Evolutionary conservation across 2,329 filamentous ascomycete species (phyloP).

Genomic region (Cladobotryum protrusum): DNA sequence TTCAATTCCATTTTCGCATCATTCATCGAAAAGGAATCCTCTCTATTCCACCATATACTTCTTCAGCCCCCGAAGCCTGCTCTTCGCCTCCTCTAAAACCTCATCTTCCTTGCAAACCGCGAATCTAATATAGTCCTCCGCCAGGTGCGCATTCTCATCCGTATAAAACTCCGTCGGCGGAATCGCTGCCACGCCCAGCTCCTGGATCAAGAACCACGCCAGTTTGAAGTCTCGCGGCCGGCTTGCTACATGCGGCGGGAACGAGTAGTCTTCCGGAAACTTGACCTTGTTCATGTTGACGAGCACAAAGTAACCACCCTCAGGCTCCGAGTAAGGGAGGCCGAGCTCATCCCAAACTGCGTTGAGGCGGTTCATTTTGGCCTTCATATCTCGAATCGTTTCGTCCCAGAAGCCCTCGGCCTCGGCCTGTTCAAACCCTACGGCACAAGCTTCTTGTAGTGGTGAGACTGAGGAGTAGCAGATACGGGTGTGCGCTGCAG

Average conservation of each 20-base stretch:
- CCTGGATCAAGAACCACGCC: slow-evolving; percentile 93
- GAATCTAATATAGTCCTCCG: slow-evolving; percentile 89
- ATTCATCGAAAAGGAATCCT: too few relatives aligned
- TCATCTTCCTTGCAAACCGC: slow-evolving; percentile 94
- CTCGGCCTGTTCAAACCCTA: slow-evolving; percentile 90
- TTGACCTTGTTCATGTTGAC: slow-evolving; percentile 88
- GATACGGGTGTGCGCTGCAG: slow-evolving; percentile 89
- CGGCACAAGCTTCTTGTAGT: slow-evolving; percentile 86
- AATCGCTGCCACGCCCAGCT: slow-evolving; percentile 91
- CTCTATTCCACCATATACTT: slow-evolving; percentile 51
- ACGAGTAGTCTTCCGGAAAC: slow-evolving; percentile 76
- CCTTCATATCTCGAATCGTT: slow-evolving; percentile 79
- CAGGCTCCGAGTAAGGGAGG: slow-evolving; percentile 81
- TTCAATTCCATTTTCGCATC: too few relatives aligned
- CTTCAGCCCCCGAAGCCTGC: slow-evolving; percentile 64
- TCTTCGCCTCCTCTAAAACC: slow-evolving; percentile 72
- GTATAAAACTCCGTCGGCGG: slow-evolving; percentile 98
- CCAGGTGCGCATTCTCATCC: slow-evolving; percentile 71
- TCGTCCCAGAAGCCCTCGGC: slow-evolving; percentile 80
- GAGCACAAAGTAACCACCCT: slow-evolving; percentile 95
- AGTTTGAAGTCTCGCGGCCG: slow-evolving; percentile 91
- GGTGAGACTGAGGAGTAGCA: slow-evolving; percentile 93
- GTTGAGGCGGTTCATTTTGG: slow-evolving; percentile 83
- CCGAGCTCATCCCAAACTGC: slow-evolving; percentile 69
- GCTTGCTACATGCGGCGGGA: slow-evolving; percentile 80